These are phyloP conservation scores for Backusella tuberculispora DNA, from an alignment of 192 early-diverging fungal genomes.

Conservation along the genomic window DNA sequence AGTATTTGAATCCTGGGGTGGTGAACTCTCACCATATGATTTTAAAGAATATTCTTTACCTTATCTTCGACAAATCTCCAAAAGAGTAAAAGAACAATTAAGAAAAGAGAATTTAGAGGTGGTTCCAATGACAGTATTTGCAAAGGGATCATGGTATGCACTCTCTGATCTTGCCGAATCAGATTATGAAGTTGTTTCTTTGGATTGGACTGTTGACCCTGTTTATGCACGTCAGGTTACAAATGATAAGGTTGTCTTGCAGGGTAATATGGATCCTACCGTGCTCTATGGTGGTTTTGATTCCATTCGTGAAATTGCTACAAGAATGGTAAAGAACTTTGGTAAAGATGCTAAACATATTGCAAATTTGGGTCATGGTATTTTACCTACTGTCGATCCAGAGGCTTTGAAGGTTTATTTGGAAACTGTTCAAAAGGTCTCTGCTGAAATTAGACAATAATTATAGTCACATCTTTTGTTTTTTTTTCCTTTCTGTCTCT, in stretches of 20 bases:
- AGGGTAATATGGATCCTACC: constrained; percentile 96
- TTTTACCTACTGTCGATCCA: constrained; percentile 83
- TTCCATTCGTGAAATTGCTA: constrained; percentile 71
- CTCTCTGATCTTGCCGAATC: constrained; percentile 68
- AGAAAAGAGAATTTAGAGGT: constrained; percentile 37
- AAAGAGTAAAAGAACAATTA: constrained; percentile 68
- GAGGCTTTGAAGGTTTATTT: constrained; percentile 72
- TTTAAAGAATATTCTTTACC: constrained; percentile 89
- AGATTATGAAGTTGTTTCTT: constrained; percentile 84
- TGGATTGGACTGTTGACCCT: constrained; percentile 92
- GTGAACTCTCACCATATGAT: constrained; percentile 82
- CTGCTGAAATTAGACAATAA: constrained; percentile 52
- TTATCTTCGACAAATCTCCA: constrained; percentile 84
- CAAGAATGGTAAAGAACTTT: constrained; percentile 82
- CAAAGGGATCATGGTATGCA: constrained; percentile 90
- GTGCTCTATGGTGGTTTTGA: constrained; percentile 78
- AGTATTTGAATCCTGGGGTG: constrained; percentile 98
- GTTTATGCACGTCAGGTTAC: constrained; percentile 55
- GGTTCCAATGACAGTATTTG: constrained; percentile 93
- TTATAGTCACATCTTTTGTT: neutral
- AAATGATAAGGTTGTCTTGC: constrained; percentile 66
- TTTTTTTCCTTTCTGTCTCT: neutral
- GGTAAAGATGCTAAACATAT: constrained; percentile 77
- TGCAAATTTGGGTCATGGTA: constrained; percentile 97
- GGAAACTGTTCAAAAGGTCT: constrained; percentile 67